Percentiles rank a stretch among this genome's conserved stretches.
Evolutionary conservation across 345 rosid genomes (phyloP).

Genomic region (Linum lewisii): DNA sequence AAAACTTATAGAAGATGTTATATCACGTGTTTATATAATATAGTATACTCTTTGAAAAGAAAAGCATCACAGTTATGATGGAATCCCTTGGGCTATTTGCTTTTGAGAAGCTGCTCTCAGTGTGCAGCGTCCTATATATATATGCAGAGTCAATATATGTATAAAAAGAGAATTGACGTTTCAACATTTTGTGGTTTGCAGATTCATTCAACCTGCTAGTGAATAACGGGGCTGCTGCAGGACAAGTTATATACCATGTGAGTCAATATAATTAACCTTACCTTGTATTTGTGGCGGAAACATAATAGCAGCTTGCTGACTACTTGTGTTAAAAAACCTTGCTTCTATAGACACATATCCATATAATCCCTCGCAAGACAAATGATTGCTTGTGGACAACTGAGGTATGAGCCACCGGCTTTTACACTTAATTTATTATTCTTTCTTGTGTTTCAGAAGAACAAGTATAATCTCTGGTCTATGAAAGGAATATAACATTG

Average conservation of each 20-base stretch:
- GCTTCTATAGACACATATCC: conserved; percentile 75
- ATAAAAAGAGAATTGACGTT: not conserved
- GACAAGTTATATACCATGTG: conserved; percentile 92
- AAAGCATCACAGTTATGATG: too few species aligned
- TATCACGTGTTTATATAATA: not conserved
- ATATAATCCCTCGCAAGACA: conserved; percentile 82
- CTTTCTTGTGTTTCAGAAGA: not conserved
- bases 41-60: too few species aligned
- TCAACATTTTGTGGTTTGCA: conserved; percentile 17
- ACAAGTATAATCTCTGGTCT: not conserved
- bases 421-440: not conserved
- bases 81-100: too few species aligned
- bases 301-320: not conserved
- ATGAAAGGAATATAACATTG: not conserved
- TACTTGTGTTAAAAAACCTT: conserved; percentile 4
- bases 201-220: conserved; percentile 94
- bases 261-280: conserved; percentile 18
- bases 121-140: conserved; percentile 2
- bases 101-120: not conserved
- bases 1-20: too few species aligned
- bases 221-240: conserved; percentile 91
- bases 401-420: conserved; percentile 41
- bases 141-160: not conserved
- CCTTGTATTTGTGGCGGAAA: not conserved
- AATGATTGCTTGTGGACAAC: conserved; percentile 83